Evolutionary conservation across 768 basidiomycete species (phyloP).

Genomic region (Lactarius hatsudake): DNA sequence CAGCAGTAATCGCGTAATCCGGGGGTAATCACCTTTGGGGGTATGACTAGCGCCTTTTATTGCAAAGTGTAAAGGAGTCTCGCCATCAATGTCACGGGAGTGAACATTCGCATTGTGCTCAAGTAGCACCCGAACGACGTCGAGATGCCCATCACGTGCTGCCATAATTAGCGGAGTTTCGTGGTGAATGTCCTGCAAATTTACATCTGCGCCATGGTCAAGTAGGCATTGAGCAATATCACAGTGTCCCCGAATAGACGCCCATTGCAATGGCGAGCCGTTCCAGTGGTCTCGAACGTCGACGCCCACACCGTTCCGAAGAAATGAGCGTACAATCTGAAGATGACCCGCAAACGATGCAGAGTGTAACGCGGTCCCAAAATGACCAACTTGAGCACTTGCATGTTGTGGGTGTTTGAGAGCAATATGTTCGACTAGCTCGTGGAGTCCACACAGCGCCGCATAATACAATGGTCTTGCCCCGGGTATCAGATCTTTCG

Average conservation of each 20-base stretch:
- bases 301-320: not conserved
- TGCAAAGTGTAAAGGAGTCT: not conserved
- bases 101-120: not conserved
- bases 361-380: not conserved
- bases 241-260: not conserved
- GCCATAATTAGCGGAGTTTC: not conserved
- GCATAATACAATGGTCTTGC: not conserved
- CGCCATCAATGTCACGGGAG: not conserved
- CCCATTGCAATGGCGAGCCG: not conserved
- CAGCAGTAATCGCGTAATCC: not conserved
- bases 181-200: not conserved
- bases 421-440: not conserved
- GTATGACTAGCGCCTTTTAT: too few relatives aligned
- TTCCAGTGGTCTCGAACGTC: not conserved
- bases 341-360: not conserved
- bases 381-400: not conserved
- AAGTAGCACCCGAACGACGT: not conserved
- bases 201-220: not conserved
- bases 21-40: not conserved
- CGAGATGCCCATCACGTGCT: not conserved
- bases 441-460: not conserved
- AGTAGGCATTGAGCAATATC: not conserved
- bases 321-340: not conserved
- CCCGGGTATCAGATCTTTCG: fast-evolving
- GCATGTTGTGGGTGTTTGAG: not conserved